A percentile compares a stretch with the other conserved stretches of the same genome.
phyloP scores from a whole-genome alignment of 192 early-diverging fungal genomes.

The Backusella sp. region DNA sequence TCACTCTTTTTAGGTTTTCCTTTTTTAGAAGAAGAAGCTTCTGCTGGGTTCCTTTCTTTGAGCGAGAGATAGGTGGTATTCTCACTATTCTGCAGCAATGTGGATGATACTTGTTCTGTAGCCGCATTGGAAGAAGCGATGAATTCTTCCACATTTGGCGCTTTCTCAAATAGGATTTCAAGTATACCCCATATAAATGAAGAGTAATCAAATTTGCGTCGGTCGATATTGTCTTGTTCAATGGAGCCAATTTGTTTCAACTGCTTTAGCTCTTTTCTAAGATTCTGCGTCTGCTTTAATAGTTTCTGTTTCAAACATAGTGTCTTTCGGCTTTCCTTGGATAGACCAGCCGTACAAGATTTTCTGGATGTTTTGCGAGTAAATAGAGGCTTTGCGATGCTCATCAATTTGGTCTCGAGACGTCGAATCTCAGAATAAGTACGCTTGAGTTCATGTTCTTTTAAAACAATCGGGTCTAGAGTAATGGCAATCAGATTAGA shows the following conservation, averaged over 20 bases:
- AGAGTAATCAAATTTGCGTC: neutral
- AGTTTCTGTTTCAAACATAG: neutral
- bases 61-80: neutral
- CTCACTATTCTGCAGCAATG: neutral
- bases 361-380: neutral
- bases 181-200: neutral
- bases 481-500: neutral
- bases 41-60: neutral
- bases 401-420: neutral
- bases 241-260: neutral
- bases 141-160: neutral
- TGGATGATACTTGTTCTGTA: neutral
- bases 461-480: neutral
- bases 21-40: neutral
- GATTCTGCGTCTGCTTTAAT: neutral
- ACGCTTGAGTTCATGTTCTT: neutral
- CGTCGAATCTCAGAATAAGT: neutral
- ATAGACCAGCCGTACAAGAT: neutral
- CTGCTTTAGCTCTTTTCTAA: neutral
- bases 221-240: neutral
- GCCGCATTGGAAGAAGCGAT: neutral
- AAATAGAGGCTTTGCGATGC: neutral
- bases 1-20: neutral
- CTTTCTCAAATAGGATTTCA: neutral
- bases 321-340: neutral